phyloP scores from a whole-genome alignment of 805 yeast species.

The Wickerhamiella parazyma region DNA sequence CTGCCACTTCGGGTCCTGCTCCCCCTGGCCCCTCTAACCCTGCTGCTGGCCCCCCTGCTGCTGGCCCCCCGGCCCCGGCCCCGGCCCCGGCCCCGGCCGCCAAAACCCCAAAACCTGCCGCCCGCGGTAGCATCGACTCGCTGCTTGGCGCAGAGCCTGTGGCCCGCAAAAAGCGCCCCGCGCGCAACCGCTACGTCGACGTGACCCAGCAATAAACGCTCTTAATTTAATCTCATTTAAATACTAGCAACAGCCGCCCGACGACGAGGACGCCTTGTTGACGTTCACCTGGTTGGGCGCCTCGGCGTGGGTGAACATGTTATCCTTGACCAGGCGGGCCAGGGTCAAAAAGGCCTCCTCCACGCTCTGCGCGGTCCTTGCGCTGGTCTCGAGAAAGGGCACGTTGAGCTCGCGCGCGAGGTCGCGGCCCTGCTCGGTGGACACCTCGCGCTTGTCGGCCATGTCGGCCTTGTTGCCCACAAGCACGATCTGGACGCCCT shows the following conservation, averaged over 20 bases:
- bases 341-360: slow-evolving; percentile 82
- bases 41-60: slow-evolving; percentile 16
- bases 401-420: slow-evolving; percentile 76
- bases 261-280: slow-evolving; percentile 14
- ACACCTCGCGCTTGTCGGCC: slow-evolving; percentile 70
- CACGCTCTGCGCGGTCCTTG: slow-evolving; percentile 85
- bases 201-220: slow-evolving; percentile 32
- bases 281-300: slow-evolving; percentile 22
- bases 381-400: slow-evolving; percentile 92
- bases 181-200: slow-evolving; percentile 49
- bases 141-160: slow-evolving; percentile 26
- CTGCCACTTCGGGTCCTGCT: slow-evolving; percentile 10
- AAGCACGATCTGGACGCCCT: slow-evolving; percentile 83
- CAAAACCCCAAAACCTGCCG: too few relatives aligned
- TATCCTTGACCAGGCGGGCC: slow-evolving; percentile 76
- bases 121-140: slow-evolving; percentile 35
- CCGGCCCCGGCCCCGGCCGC: slow-evolving; percentile 7
- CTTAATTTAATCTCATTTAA: neutral
- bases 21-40: slow-evolving; percentile 11
- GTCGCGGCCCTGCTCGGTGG: slow-evolving; percentile 79
- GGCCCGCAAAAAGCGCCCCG: slow-evolving; percentile 36
- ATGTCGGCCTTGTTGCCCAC: slow-evolving; percentile 97
- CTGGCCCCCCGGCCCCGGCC: slow-evolving; percentile 22
- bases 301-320: slow-evolving; percentile 35
- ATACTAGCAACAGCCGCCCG: slow-evolving; percentile 24